Evolutionary conservation across 192 early-diverging fungal genomes (phyloP).

Genomic region (Coemansia sp.): DNA sequence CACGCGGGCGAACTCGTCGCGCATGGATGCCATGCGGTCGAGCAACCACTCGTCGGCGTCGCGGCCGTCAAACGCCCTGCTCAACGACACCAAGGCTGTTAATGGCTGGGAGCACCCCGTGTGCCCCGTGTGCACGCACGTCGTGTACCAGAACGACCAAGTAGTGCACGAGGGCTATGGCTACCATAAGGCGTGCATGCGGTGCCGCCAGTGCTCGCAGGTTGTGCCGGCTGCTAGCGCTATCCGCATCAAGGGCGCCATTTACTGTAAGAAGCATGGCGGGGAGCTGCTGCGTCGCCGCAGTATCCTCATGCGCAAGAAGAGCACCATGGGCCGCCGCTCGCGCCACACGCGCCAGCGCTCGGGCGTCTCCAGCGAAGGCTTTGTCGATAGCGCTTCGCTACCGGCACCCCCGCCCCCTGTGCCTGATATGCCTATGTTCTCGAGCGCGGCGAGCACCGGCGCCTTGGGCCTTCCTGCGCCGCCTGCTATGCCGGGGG

Average conservation of each 20-base stretch:
- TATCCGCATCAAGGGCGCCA: conserved; percentile 50
- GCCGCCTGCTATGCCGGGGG: conserved; percentile 3
- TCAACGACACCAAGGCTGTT: conserved; percentile 46
- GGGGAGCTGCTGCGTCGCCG: conserved; percentile 52
- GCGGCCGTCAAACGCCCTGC: conserved; percentile 41
- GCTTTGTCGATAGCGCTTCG: conserved; percentile 2
- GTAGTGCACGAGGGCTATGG: conserved; percentile 53
- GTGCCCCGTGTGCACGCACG: conserved; percentile 45
- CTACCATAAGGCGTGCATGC: conserved; percentile 57
- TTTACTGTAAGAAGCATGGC: conserved; percentile 57
- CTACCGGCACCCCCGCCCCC: conserved; percentile 38
- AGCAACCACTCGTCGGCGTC: conserved; percentile 35
- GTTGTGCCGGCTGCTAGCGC: conserved; percentile 32
- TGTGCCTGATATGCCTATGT: conserved; percentile 37
- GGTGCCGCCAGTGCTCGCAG: conserved; percentile 52
- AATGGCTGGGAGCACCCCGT: conserved; percentile 57
- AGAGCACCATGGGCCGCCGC: conserved; percentile 54
- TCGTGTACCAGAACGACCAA: conserved; percentile 53
- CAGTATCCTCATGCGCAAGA: conserved; percentile 58
- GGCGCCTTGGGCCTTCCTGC: conserved; percentile 2
- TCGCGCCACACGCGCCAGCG: conserved; percentile 42
- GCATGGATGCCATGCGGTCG: conserved; percentile 15
- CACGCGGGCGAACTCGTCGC: conserved; percentile 6
- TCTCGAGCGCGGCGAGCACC: conserved; percentile 8
- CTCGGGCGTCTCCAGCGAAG: conserved; percentile 26